phyloP scores from a whole-genome alignment of 805 yeast genomes.

The Kazachstania africana region DNA sequence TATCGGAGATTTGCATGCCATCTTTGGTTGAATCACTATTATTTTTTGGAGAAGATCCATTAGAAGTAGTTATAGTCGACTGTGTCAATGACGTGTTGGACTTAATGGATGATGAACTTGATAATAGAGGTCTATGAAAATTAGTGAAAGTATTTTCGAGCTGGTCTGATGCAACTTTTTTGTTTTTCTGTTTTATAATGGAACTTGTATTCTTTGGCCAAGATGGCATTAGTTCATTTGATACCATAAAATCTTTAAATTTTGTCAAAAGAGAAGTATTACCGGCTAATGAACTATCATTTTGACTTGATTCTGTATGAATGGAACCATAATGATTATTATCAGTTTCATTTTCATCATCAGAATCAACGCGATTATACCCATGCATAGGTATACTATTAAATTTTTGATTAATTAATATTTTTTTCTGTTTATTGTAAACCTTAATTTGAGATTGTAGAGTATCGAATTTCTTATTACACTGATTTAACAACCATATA shows the following conservation, averaged over 20 bases:
- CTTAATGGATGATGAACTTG: not conserved
- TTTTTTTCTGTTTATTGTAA: conserved; percentile 6
- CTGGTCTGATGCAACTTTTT: not conserved
- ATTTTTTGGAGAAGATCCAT: not conserved
- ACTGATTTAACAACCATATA: conserved; percentile 20
- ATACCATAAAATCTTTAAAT: conserved; percentile 7
- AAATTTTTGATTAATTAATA: too few species aligned
- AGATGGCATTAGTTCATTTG: conserved; percentile 21
- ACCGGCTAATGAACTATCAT: not conserved
- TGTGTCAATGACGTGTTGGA: not conserved
- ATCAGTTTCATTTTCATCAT: not conserved
- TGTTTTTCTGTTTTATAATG: not conserved
- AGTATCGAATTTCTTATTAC: conserved; percentile 13
- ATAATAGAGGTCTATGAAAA: not conserved
- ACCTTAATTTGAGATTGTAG: conserved; percentile 18
- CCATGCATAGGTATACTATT: too few species aligned
- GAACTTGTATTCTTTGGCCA: conserved; percentile 17
- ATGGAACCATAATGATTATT: conserved; percentile 1
- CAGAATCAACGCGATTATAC: too few species aligned
- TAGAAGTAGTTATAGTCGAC: not conserved
- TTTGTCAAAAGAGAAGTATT: too few species aligned
- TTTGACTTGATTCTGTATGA: not conserved
- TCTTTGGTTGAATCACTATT: too few species aligned
- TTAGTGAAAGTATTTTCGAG: not conserved
- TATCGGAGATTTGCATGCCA: too few species aligned